phyloP scores from a whole-genome alignment of 1,284 basidiomycete species.

The Leccinum angustisporum region DNA sequence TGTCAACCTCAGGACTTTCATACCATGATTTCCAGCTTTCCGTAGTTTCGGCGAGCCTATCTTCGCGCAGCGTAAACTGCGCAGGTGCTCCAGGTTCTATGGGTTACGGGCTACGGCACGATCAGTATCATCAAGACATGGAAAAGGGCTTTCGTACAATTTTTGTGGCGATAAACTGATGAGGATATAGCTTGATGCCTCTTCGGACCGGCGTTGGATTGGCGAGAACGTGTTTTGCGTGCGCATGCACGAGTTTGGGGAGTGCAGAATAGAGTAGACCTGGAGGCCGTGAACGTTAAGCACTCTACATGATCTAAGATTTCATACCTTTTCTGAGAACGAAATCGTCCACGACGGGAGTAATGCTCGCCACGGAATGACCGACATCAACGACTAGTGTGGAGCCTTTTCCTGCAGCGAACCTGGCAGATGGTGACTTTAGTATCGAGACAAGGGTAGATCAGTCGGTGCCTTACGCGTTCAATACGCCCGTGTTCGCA shows the following conservation, averaged over 20 bases:
- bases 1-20: constrained; percentile 85
- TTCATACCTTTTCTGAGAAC: constrained; percentile 87
- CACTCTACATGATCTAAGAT: constrained; percentile 2
- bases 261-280: constrained; percentile 71
- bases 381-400: constrained; percentile 95
- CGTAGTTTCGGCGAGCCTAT: constrained; percentile 73
- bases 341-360: constrained; percentile 97
- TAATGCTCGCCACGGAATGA: constrained; percentile 84
- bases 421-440: constrained; percentile 49
- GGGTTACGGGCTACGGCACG: constrained; percentile 50
- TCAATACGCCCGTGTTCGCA: constrained; percentile 92
- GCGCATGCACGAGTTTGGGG: constrained; percentile 75
- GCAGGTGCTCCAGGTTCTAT: constrained; percentile 55
- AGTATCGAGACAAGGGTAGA: constrained; percentile 8
- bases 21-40: constrained; percentile 81
- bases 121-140: not conserved
- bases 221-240: constrained; percentile 65
- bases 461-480: constrained; percentile 62
- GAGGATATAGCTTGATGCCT: constrained; percentile 69
- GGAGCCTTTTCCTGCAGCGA: constrained; percentile 94
- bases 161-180: constrained; percentile 88
- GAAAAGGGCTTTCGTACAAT: constrained; percentile 33
- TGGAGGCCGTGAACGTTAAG: constrained; percentile 27
- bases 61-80: constrained; percentile 68
- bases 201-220: constrained; percentile 48